Evolutionary conservation across 192 early-diverging fungal genomes (phyloP).

Genomic region (Umbelopsis sp.): DNA sequence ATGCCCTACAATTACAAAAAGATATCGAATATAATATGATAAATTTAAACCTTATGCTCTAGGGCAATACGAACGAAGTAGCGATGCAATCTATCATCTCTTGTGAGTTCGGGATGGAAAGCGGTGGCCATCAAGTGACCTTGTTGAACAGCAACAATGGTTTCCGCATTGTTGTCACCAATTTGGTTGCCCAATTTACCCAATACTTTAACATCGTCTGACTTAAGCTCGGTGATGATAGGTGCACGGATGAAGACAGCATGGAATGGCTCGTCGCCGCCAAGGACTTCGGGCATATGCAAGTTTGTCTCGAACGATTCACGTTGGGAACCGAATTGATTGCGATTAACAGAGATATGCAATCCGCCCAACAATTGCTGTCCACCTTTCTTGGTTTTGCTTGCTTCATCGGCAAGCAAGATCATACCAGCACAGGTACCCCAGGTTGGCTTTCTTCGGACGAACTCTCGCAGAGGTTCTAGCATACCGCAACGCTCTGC

Average conservation of each 20-base stretch:
- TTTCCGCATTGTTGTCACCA: conserved; percentile 55
- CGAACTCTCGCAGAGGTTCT: conserved; percentile 80
- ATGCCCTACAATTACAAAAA: conserved; percentile 3
- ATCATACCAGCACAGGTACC: conserved; percentile 98
- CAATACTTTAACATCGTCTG: conserved; percentile 73
- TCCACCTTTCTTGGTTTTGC: conserved; percentile 80
- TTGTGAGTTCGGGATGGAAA: conserved; percentile 97
- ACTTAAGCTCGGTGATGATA: conserved; percentile 72
- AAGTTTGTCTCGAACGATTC: conserved; percentile 87
- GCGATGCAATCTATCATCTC: conserved; percentile 84
- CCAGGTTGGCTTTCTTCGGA: conserved; percentile 78
- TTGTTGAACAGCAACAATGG: conserved; percentile 90
- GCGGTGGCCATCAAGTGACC: conserved; percentile 85
- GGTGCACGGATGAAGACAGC: conserved; percentile 97
- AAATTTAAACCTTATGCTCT: conserved; percentile 28
- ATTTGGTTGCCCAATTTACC: conserved; percentile 63
- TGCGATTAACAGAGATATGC: conserved; percentile 83
- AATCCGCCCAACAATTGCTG: conserved; percentile 86
- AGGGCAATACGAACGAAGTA: conserved; percentile 73
- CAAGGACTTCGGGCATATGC: conserved; percentile 50
- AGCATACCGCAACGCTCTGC: conserved; percentile 85
- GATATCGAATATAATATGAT: not conserved
- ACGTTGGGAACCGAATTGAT: conserved; percentile 92
- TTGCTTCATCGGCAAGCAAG: conserved; percentile 77
- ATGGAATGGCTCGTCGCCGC: conserved; percentile 48